phyloP scores from a whole-genome alignment of 257 asterid species.

The Primulina huaijiensis region DNA sequence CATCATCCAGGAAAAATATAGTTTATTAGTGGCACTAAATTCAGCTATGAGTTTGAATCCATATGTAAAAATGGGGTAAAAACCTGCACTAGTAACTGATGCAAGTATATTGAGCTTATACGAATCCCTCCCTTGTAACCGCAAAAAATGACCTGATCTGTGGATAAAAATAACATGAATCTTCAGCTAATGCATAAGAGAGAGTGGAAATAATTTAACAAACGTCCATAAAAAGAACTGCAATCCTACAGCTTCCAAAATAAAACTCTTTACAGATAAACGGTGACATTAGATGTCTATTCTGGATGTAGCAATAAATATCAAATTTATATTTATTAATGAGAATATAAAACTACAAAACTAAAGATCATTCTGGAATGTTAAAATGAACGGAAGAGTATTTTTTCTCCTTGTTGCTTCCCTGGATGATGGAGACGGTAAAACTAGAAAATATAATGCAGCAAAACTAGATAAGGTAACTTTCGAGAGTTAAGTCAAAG shows the following conservation, averaged over 20 bases:
- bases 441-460: too few species aligned
- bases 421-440: background rate
- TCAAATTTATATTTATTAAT: background rate
- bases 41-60: background rate
- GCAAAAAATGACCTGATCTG: constrained; percentile 48
- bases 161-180: constrained; percentile 15
- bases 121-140: constrained; percentile 38
- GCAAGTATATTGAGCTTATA: constrained; percentile 40
- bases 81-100: constrained; percentile 68
- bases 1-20: constrained; percentile 14
- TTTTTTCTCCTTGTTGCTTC: background rate
- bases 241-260: constrained; percentile 2
- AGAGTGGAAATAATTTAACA: background rate
- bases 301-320: background rate
- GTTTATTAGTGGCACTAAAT: constrained; percentile 4
- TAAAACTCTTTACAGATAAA: background rate
- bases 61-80: constrained; percentile 7
- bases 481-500: background rate
- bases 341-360: background rate
- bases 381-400: background rate
- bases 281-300: background rate
- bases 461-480: background rate
- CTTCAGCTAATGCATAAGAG: constrained; percentile 14
- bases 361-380: background rate
- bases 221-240: background rate